Evolutionary conservation across 805 yeast species (phyloP).

Genomic region (Sugiyamaella lignohabitans): DNA sequence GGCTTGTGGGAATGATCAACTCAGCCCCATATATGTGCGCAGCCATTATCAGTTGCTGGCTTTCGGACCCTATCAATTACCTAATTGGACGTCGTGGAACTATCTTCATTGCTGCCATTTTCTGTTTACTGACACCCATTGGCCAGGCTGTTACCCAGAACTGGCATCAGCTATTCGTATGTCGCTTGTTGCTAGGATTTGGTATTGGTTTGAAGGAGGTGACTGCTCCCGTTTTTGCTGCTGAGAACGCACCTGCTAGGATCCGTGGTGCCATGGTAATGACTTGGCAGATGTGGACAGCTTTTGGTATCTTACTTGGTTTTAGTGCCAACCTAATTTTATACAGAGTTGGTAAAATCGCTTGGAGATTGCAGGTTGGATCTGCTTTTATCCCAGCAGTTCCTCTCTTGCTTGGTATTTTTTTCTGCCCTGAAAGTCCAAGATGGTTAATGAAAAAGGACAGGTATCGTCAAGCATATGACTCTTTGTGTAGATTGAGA

Average conservation of each 20-base stretch:
- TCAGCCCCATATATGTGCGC: constrained; percentile 59
- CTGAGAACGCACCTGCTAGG: constrained; percentile 51
- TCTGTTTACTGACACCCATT: constrained; percentile 49
- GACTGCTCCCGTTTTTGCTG: constrained; percentile 59
- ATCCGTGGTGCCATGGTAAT: constrained; percentile 59
- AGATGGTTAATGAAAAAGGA: constrained; percentile 56
- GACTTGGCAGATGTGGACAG: constrained; percentile 68
- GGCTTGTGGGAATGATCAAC: constrained; percentile 51
- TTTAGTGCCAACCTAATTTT: constrained; percentile 53
- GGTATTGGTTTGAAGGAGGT: constrained; percentile 62
- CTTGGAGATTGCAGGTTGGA: constrained; percentile 61
- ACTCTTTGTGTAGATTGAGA: constrained; percentile 43
- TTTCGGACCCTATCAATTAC: constrained; percentile 47
- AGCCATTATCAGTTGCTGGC: constrained; percentile 48
- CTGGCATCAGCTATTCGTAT: constrained; percentile 54
- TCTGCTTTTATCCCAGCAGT: constrained; percentile 55
- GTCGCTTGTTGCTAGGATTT: constrained; percentile 51
- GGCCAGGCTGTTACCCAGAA: constrained; percentile 49
- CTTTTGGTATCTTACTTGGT: constrained; percentile 63
- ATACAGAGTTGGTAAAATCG: constrained; percentile 32
- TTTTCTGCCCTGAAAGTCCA: constrained; percentile 60
- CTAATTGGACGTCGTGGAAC: constrained; percentile 52
- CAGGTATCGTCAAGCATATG: constrained; percentile 43
- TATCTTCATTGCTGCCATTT: constrained; percentile 50
- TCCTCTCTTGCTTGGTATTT: constrained; percentile 39